Base-by-base conservation (phyloP, 2,329 filamentous ascomycete species). In the Cercospora sp. region DNA sequence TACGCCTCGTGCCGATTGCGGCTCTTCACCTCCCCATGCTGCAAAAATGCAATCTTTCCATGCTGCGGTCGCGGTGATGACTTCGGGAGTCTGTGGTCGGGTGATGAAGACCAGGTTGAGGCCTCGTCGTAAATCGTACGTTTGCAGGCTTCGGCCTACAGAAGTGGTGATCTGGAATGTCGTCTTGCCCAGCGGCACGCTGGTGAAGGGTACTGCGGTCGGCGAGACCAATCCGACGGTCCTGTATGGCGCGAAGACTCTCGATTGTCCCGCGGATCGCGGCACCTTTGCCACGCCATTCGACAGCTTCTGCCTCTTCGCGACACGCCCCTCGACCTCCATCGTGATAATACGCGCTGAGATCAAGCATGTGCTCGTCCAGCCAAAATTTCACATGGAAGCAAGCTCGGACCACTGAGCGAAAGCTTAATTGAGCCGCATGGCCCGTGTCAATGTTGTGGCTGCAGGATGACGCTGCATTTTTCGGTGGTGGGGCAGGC, bases 91-190 rank as follows among this genome's bases (percentile, higher is more conserved):
- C 79, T 97, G 91, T 0, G 96, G 95, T 62, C 93, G 87, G 21
- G 92, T 97, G 69, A 99, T 87, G 80, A 99, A 99, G 76, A 98
- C 89, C 61, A 99, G 88, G 75, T 96, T 94, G 69, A 99, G 86
- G 58, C 94, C 94, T 75, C 90, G 89, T 79, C 91, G 92, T 70
- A 99, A 83, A 79, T 99, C 95, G 82, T 99, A 99, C 0, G 95
- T 99, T 81, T 99, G 95, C 58, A 99, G 86, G 68, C 90, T 92
- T 75, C 90, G 88, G 70, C 94, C 95, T 70, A 96, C 91, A 0
- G 93, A 98, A 32, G 95, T 99, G 37, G 95, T 98, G 80, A 99
- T 93, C 79, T 99, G 95, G 78, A 97, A 99, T 3, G 93, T 97
- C 0, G 92, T 94, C 81, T 97, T 97, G 67, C 95, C 95, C 16